A percentile compares a stretch with the other conserved stretches of the same genome.
Evolutionary conservation across 257 asterid species (phyloP).

Genomic region (Jasminum sambac): DNA sequence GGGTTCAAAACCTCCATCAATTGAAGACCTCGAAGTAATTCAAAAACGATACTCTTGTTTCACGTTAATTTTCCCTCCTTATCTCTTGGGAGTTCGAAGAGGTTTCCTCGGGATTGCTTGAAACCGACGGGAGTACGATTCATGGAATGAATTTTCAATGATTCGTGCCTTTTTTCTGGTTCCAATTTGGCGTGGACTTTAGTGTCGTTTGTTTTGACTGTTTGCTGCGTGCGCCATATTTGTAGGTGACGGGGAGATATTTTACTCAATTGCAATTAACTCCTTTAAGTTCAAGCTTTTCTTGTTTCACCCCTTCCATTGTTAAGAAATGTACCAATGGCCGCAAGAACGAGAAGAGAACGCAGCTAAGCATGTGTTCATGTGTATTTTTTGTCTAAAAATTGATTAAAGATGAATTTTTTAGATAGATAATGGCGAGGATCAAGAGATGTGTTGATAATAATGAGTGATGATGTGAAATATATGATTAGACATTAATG

Average conservation of each 20-base stretch:
- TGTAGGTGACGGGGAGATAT: background rate
- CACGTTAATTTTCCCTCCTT: background rate
- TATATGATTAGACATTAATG: too few relatives aligned
- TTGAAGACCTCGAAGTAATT: conserved; percentile 17
- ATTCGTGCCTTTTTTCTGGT: conserved; percentile 8
- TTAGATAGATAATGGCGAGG: too few relatives aligned
- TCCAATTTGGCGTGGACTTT: conserved; percentile 28
- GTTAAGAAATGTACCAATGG: background rate
- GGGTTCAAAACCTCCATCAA: conserved; percentile 32
- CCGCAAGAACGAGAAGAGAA: too few relatives aligned
- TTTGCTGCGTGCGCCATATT: background rate
- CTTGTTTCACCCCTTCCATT: background rate
- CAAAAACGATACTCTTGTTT: background rate
- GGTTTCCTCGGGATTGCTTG: conserved; percentile 9
- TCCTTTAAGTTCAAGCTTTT: background rate
- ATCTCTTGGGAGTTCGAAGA: background rate
- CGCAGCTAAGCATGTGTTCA: too few relatives aligned
- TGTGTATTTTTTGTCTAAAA: too few relatives aligned
- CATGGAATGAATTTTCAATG: conserved; percentile 21
- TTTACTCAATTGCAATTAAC: background rate
- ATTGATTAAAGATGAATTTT: too few relatives aligned
- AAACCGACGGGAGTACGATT: conserved; percentile 24
- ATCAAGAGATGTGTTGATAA: too few relatives aligned
- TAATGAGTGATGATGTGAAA: too few relatives aligned
- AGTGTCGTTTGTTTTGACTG: conserved; percentile 3